phyloP scores from a whole-genome alignment of 2,329 filamentous ascomycete species.

The Penicillium janthinellum region DNA sequence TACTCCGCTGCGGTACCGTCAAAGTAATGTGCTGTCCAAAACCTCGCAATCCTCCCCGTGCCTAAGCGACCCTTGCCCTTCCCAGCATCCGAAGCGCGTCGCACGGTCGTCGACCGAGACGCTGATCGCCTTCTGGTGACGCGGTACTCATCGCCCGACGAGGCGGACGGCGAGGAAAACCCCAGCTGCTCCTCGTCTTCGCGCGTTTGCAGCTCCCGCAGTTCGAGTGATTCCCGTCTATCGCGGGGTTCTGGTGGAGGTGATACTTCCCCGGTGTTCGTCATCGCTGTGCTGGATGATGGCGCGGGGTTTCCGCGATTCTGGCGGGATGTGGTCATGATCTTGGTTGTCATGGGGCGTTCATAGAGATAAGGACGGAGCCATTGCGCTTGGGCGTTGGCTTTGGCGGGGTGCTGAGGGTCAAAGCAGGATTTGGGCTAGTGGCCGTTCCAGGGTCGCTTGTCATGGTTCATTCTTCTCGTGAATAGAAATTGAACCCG shows the following conservation, averaged over 20 bases:
- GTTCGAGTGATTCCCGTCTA: slow-evolving; percentile 17
- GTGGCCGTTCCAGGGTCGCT: neutral
- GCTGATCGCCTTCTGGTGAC: slow-evolving; percentile 23
- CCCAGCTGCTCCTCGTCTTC: slow-evolving; percentile 26
- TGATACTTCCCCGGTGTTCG: neutral
- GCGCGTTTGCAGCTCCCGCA: slow-evolving; percentile 35
- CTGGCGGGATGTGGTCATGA: neutral
- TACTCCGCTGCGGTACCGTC: slow-evolving; percentile 43
- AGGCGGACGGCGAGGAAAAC: slow-evolving; percentile 33
- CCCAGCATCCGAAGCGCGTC: slow-evolving; percentile 9
- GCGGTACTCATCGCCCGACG: slow-evolving; percentile 37
- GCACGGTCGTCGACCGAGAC: slow-evolving; percentile 17
- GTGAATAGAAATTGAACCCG: neutral
- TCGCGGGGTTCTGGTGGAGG: neutral
- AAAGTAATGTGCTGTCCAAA: slow-evolving; percentile 61
- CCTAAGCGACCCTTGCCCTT: slow-evolving; percentile 55
- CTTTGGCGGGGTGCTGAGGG: neutral
- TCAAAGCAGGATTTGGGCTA: neutral
- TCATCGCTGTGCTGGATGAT: neutral
- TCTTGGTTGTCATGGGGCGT: neutral
- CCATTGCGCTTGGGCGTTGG: neutral
- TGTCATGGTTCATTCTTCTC: neutral
- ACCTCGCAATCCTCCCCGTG: slow-evolving; percentile 66
- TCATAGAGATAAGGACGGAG: neutral
- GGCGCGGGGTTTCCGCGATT: neutral